Percentiles rank a stretch among this genome's conserved stretches.
These are phyloP conservation scores for Aureobasidium sp. DNA, from an alignment of 2,329 filamentous ascomycete genomes.

Conservation along the genomic window DNA sequence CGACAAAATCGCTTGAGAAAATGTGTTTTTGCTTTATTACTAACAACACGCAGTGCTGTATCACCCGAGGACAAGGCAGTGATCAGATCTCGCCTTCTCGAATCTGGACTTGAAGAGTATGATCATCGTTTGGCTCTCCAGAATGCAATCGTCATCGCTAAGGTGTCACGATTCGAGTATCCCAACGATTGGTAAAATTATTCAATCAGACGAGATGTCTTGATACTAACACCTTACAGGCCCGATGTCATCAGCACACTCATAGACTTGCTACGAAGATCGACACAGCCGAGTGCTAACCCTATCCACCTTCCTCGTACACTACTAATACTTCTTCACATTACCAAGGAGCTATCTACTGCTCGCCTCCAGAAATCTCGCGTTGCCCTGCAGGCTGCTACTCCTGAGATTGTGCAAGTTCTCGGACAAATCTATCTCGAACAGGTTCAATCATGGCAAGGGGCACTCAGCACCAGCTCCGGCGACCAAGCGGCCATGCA, in stretches of 20 bases:
- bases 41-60: constrained; percentile 43
- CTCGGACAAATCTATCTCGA: constrained; percentile 71
- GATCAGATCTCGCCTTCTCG: constrained; percentile 69
- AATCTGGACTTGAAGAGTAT: constrained; percentile 69
- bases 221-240: constrained; percentile 19
- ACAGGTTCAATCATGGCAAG: constrained; percentile 61
- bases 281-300: constrained; percentile 43
- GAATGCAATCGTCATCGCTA: constrained; percentile 80
- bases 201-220: constrained; percentile 4
- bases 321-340: constrained; percentile 70
- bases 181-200: constrained; percentile 66
- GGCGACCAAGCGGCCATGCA: constrained; percentile 52
- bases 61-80: constrained; percentile 63
- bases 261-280: constrained; percentile 56
- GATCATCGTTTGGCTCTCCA: constrained; percentile 73
- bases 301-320: constrained; percentile 60
- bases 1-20: not conserved
- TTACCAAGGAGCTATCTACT: constrained; percentile 84
- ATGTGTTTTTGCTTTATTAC: not conserved
- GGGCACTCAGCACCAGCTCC: not conserved
- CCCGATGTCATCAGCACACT: constrained; percentile 47
- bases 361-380: constrained; percentile 69
- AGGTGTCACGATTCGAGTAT: constrained; percentile 84
- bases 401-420: constrained; percentile 77
- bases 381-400: constrained; percentile 66